A percentile compares a stretch with the other conserved stretches of the same genome.
These are phyloP conservation scores for Pyracantha coccinea DNA, from an alignment of 331 rosid species.

Conservation along the genomic window DNA sequence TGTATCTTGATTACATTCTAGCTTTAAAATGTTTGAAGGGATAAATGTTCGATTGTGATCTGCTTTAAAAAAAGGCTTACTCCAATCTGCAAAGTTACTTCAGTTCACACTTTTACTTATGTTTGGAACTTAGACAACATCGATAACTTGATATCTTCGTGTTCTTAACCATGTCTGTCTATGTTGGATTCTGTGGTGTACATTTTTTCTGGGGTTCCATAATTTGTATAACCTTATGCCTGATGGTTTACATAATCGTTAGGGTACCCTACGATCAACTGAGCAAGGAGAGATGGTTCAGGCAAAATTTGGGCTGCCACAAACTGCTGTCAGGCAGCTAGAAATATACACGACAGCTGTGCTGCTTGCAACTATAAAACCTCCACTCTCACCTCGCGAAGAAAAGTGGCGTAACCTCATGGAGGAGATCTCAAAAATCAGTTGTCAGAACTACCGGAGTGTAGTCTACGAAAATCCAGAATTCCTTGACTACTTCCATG, in stretches of 20 bases:
- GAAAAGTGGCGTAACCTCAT: conserved; percentile 79
- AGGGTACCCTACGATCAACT: conserved; percentile 88
- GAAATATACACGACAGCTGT: conserved; percentile 95
- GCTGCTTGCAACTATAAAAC: conserved; percentile 85
- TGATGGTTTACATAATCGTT: conserved; percentile 11
- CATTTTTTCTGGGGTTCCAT: not conserved
- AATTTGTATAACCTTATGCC: not conserved
- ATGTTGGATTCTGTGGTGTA: not conserved
- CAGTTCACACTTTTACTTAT: not conserved
- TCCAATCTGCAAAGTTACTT: not conserved
- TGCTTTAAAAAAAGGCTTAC: not conserved
- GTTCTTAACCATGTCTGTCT: not conserved
- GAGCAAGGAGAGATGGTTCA: conserved; percentile 99
- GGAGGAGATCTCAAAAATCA: conserved; percentile 84
- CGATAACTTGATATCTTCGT: not conserved
- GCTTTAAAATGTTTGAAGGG: not conserved
- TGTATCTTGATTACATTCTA: not conserved
- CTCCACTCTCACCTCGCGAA: conserved; percentile 80
- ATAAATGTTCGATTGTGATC: not conserved
- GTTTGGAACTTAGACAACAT: not conserved
- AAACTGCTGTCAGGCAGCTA: conserved; percentile 87
- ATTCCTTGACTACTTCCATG: conserved; percentile 79
- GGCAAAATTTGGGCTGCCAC: conserved; percentile 86
- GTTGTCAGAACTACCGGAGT: conserved; percentile 69
- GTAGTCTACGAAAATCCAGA: conserved; percentile 81